phyloP scores from a whole-genome alignment of 1,284 basidiomycete genomes.

The Tilletia caries region DNA sequence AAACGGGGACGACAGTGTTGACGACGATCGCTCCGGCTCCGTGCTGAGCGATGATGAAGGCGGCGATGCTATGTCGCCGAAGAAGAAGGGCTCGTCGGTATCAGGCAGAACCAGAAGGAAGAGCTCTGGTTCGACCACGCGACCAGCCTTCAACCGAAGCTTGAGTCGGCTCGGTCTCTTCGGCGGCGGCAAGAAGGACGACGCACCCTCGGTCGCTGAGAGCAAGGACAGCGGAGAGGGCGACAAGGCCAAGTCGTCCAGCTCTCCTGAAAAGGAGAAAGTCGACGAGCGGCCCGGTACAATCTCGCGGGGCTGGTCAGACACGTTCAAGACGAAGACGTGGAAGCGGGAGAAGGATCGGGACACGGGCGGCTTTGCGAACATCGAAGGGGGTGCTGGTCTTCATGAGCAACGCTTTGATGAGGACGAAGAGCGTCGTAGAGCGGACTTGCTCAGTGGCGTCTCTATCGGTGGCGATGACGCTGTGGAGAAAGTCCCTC shows the following conservation, averaged over 20 bases:
- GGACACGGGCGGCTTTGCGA: conserved; percentile 6
- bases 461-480: not conserved
- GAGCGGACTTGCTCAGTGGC: conserved; percentile 11
- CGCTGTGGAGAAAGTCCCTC: not conserved
- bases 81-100: not conserved
- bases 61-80: not conserved
- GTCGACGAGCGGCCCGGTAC: not conserved
- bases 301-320: conserved; percentile 1
- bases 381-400: not conserved
- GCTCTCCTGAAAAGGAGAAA: not conserved
- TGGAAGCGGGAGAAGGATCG: conserved; percentile 6
- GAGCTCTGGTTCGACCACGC: not conserved
- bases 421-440: not conserved
- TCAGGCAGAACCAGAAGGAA: not conserved
- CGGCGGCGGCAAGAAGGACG: conserved; percentile 1
- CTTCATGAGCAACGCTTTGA: not conserved
- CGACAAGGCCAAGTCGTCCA: not conserved
- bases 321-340: conserved; percentile 7
- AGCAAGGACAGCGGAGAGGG: not conserved
- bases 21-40: not conserved
- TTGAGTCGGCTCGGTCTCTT: conserved; percentile 6
- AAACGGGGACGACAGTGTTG: not conserved
- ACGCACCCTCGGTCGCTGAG: not conserved
- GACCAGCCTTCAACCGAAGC: not conserved
- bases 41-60: not conserved